Percentiles rank a stretch among this genome's conserved stretches.
Evolutionary conservation across 1,284 basidiomycete genomes (phyloP).

Genomic region (Tilletia horrida): DNA sequence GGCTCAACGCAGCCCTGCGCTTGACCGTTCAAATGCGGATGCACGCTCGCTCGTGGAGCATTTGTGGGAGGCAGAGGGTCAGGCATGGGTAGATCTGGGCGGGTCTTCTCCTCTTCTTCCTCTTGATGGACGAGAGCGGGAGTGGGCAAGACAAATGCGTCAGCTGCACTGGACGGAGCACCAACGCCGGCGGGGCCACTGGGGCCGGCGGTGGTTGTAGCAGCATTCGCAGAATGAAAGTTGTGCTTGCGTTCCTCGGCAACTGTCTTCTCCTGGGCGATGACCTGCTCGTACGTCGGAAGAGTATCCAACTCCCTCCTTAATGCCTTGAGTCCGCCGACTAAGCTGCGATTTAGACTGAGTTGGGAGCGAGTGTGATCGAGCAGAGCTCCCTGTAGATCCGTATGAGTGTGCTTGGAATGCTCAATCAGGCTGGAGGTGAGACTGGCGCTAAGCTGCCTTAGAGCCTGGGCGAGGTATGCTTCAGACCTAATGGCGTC

Average conservation of each 20-base stretch:
- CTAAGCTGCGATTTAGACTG: conserved; percentile 6
- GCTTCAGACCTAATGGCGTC: conserved; percentile 22
- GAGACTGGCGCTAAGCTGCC: conserved; percentile 33
- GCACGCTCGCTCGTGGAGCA: neutral
- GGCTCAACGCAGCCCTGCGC: neutral
- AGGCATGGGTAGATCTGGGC: neutral
- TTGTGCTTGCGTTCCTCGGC: conserved; percentile 7
- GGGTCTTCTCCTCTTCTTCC: neutral
- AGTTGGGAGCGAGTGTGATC: conserved; percentile 27
- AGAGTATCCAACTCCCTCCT: conserved; percentile 8
- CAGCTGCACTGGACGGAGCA: neutral
- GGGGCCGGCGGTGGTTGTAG: neutral
- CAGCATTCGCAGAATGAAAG: neutral
- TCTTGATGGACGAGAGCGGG: neutral
- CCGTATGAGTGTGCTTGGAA: conserved; percentile 42
- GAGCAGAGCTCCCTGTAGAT: conserved; percentile 38
- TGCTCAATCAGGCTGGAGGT: conserved; percentile 41
- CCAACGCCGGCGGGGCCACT: neutral
- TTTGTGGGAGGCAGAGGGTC: neutral
- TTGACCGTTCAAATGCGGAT: neutral
- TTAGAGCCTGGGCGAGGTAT: conserved; percentile 35
- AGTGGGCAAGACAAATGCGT: too few species aligned
- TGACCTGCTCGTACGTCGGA: neutral
- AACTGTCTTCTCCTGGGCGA: neutral
- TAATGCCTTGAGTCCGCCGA: conserved; percentile 10